Evolutionary conservation across 2,329 filamentous ascomycete genomes (phyloP).

Genomic region (Trichoderma simmonsii): DNA sequence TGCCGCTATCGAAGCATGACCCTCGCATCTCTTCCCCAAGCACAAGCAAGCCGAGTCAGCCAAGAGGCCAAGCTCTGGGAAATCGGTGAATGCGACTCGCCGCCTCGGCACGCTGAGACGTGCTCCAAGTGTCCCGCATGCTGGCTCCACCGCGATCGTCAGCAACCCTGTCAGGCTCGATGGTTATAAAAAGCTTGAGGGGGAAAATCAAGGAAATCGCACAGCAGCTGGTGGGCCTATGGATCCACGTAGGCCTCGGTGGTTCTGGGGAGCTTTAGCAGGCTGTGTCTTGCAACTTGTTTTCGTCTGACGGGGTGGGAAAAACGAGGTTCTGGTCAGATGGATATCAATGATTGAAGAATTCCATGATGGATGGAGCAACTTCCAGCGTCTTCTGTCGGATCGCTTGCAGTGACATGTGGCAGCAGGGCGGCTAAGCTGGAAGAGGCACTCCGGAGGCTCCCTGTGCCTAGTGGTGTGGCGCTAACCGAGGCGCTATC

Average conservation of each 20-base stretch:
- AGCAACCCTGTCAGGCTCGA: not conserved
- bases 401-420: not conserved
- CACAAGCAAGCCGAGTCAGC: not conserved
- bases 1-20: not conserved
- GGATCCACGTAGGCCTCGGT: not conserved
- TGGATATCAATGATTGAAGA: too few relatives aligned
- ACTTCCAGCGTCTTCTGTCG: slow-evolving; percentile 4
- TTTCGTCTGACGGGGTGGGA: not conserved
- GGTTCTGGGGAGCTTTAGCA: not conserved
- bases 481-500: not conserved
- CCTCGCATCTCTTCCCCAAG: not conserved
- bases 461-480: not conserved
- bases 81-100: not conserved
- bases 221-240: not conserved
- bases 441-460: slow-evolving; percentile 8
- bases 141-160: slow-evolving; percentile 11
- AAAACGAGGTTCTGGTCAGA: not conserved
- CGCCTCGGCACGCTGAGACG: not conserved
- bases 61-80: not conserved
- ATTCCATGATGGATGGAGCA: not conserved
- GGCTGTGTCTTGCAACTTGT: not conserved
- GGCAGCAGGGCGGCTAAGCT: not conserved
- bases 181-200: not conserved
- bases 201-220: slow-evolving; percentile 12
- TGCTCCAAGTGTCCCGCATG: slow-evolving; percentile 1